Base-by-base conservation (phyloP, 371 early-diverging fungal species). In the Mucor mucedo region DNA sequence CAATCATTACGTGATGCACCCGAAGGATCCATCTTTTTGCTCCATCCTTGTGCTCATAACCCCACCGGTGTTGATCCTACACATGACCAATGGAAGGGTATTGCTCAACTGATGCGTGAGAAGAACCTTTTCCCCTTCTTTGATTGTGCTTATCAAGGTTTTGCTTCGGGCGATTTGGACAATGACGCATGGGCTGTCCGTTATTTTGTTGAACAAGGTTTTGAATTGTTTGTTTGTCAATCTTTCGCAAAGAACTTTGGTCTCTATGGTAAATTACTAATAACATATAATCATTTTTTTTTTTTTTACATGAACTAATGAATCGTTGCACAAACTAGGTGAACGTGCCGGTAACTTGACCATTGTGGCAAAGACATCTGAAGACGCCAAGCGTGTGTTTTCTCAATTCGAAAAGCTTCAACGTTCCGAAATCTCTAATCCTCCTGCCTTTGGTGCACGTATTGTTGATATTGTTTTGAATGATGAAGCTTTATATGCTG, bases 121-220 rank as follows among this genome's bases (percentile, higher is more conserved):
- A 90, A 89, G 76, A 72, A 73, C 11, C 95, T 92, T 65, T 91
- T 96, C 75, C 88, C 94, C 28, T 95, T 96, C 89, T 98, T 98
- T 73, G 98, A 98, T 75, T 93, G 91, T 72, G 98, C 98, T 52
- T 98, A 98, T 85, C 97, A 97, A 87, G 97, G 98, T 3, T 98
- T 96, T 70, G 97, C 97, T 42, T 92, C 92, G 21, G 98, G 98
- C 47, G 87, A 91, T 75, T 80, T 98, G 8, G 95, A 93, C 65
- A 78, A 85, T 50, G 98, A 98, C 77, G 96, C 96, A 14, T 89
- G 84, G 83, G 93, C 95, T 54, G 91, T 96, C 33, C 89, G 97
- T 27, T 89, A 92, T 77, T 98, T 97, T 85, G 94, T 91, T 8
- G 79, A 85, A n/a, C 87, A 90, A 66, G 95, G 95, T 4, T 91